Percentiles rank a stretch among this genome's conserved stretches.
Conservation (phyloP, 2,329 filamentous ascomycete species). For the Verruconis gallopava region DNA sequence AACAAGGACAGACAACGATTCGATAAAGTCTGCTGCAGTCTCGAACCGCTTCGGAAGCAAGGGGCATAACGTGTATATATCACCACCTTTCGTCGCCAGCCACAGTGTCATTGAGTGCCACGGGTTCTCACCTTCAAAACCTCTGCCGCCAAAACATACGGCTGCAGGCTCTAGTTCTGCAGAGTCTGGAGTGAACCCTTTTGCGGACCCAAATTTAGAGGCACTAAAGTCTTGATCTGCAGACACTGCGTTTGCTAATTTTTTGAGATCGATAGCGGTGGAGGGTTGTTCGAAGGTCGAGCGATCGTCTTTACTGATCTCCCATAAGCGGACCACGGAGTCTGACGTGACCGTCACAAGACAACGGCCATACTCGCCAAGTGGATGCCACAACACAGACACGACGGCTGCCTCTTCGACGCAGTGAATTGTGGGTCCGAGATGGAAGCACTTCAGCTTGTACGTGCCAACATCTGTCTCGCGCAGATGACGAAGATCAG, state of each 20-base stretch:
- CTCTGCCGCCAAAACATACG: constrained; percentile 71
- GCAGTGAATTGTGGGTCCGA: constrained; percentile 88
- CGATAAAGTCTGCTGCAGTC: constrained; percentile 5
- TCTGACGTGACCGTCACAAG: constrained; percentile 82
- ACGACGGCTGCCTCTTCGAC: constrained; percentile 70
- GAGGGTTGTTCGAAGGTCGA: constrained; percentile 79
- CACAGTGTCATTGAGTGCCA: constrained; percentile 97
- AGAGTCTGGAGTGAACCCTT: constrained; percentile 74
- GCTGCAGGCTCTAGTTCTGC: constrained; percentile 92
- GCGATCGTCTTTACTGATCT: constrained; percentile 68
- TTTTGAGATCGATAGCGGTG: constrained; percentile 76
- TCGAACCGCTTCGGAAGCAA: constrained; percentile 63
- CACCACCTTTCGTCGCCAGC: constrained; percentile 88
- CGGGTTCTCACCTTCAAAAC: constrained; percentile 43
- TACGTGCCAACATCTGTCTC: constrained; percentile 51
- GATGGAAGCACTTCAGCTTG: constrained; percentile 73
- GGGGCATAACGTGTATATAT: constrained; percentile 87
- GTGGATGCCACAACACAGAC: constrained; percentile 81
- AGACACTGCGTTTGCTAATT: constrained; percentile 71
- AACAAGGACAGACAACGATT: constrained; percentile 5
- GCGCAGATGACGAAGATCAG: constrained; percentile 59
- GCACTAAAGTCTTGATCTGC: constrained; percentile 74
- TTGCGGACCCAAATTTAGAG: constrained; percentile 58
- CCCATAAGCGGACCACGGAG: constrained; percentile 81
- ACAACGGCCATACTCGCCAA: constrained; percentile 68